Evolutionary conservation across 129 eudicot genomes (phyloP).

Genomic region (Apium graveolens): DNA sequence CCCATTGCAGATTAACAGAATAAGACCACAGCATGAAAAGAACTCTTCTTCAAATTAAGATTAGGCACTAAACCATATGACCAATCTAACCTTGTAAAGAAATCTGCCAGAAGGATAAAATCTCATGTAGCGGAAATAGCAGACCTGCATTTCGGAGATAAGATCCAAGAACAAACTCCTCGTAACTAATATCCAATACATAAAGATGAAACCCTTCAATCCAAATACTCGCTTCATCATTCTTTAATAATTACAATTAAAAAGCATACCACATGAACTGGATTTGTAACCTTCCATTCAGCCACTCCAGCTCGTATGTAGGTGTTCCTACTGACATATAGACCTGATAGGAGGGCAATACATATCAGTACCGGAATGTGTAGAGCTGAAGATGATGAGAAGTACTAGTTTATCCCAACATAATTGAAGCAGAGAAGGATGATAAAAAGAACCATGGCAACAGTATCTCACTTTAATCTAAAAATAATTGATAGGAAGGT

Average conservation of each 20-base stretch:
- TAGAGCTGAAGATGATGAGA: background rate
- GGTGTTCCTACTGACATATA: constrained; percentile 92
- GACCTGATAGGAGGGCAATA: constrained; percentile 33
- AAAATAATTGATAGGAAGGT: background rate
- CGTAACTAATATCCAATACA: background rate
- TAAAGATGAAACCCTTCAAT: background rate
- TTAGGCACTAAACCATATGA: constrained; percentile 11
- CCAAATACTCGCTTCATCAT: background rate
- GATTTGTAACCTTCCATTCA: constrained; percentile 87
- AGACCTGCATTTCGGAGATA: constrained; percentile 50
- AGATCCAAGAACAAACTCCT: background rate
- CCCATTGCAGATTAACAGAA: constrained; percentile 16
- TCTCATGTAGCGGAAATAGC: constrained; percentile 90
- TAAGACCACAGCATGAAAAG: constrained; percentile 12
- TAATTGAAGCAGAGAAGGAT: background rate
- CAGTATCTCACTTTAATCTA: background rate
- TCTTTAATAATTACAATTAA: background rate
- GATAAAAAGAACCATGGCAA: background rate
- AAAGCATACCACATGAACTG: constrained; percentile 76
- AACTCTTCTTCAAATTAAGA: background rate
- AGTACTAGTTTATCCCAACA: background rate
- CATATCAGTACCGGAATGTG: constrained; percentile 8
- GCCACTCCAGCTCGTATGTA: constrained; percentile 94
- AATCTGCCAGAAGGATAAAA: constrained; percentile 94
- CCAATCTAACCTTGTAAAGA: constrained; percentile 62